phyloP scores from a whole-genome alignment of 2,329 filamentous ascomycete species.

The Colletotrichum magnum region DNA sequence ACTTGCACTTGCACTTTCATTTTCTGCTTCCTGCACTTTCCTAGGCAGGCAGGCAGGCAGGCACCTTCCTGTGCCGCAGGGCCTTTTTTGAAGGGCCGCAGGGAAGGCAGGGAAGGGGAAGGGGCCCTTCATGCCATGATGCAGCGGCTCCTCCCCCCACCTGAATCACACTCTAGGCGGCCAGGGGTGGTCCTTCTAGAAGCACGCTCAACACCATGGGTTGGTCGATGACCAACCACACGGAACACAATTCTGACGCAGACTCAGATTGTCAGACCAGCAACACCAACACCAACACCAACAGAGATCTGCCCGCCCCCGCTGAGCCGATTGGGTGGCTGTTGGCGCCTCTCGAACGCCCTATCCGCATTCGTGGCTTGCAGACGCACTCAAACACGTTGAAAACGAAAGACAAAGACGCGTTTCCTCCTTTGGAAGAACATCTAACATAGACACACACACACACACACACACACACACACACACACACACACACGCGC shows the following conservation, averaged over 20 bases:
- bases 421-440: background rate
- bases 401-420: slow-evolving; percentile 16
- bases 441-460: no score
- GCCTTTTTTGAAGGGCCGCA: background rate
- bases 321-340: background rate
- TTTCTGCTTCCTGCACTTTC: no score
- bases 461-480: no score
- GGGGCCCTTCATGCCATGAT: slow-evolving; percentile 11
- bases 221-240: slow-evolving; percentile 2
- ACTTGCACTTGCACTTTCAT: no score
- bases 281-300: background rate
- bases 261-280: background rate
- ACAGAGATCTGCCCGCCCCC: background rate
- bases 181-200: slow-evolving; percentile 40
- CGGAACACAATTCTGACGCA: slow-evolving; percentile 33
- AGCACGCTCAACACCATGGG: slow-evolving; percentile 20
- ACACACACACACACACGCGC: no score
- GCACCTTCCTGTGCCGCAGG: background rate
- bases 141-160: slow-evolving; percentile 5
- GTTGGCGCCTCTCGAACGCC: background rate
- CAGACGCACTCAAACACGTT: slow-evolving; percentile 27
- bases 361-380: background rate
- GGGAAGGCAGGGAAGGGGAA: background rate
- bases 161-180: background rate
- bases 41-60: no score